Percentiles rank a stretch among this genome's conserved stretches.
Evolutionary conservation across 495 filamentous ascomycete genomes (phyloP).

Genomic region (Annulohypoxylon maeteangense): DNA sequence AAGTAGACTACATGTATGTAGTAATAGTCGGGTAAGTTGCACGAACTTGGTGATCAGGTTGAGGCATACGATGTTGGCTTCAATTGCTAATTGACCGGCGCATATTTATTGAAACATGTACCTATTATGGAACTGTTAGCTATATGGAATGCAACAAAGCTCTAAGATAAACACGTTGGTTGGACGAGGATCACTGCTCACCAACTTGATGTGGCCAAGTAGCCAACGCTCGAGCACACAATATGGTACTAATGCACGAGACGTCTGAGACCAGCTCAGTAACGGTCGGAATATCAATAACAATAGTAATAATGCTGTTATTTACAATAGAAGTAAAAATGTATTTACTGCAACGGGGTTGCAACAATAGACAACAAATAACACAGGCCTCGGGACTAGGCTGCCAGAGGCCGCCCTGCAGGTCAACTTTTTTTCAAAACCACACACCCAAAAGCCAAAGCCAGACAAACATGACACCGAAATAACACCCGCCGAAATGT

Average conservation of each 20-base stretch:
- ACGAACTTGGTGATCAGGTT: not conserved
- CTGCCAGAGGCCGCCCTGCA: conserved; percentile 22
- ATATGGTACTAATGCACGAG: conserved; percentile 8
- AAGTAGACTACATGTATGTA: no score
- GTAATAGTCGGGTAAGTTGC: not conserved
- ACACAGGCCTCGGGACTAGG: conserved; percentile 32
- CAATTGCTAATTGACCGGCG: conserved; percentile 11
- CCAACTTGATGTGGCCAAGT: conserved; percentile 22
- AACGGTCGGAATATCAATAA: conserved; percentile 22
- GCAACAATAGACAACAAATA: conserved; percentile 30
- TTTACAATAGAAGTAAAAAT: conserved; percentile 35
- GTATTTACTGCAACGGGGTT: conserved; percentile 39
- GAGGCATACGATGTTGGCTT: not conserved
- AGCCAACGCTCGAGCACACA: conserved; percentile 12
- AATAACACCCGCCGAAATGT: conserved; percentile 39
- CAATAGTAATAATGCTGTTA: conserved; percentile 23
- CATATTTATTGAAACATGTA: conserved; percentile 1
- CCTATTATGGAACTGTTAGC: not conserved
- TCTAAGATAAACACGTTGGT: conserved; percentile 22
- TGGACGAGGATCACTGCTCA: conserved; percentile 15
- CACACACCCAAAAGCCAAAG: conserved; percentile 26
- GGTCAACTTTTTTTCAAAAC: conserved; percentile 39
- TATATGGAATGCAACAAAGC: not conserved
- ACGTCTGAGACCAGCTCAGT: conserved; percentile 29
- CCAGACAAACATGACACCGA: conserved; percentile 25